Conservation (phyloP, 164 flowering plant species). For the Stephania cephalantha region DNA sequence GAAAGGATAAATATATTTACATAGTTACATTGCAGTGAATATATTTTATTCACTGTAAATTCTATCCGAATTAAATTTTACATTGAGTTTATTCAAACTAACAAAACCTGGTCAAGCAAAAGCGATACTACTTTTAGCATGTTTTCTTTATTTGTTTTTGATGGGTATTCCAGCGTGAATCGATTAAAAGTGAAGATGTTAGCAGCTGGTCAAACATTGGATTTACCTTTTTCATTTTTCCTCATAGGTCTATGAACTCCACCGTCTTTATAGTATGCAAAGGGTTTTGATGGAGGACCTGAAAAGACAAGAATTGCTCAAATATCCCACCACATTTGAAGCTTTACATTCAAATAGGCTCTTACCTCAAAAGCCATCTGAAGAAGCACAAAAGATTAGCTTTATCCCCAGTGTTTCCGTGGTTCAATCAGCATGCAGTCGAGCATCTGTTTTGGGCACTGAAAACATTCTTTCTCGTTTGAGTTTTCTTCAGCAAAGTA, state of each 20-base stretch:
- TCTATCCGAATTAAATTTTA: neutral
- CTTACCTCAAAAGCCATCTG: conserved; percentile 45
- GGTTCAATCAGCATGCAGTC: conserved; percentile 31
- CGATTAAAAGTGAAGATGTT: neutral
- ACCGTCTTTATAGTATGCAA: conserved; percentile 79
- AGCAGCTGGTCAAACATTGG: neutral
- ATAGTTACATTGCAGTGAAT: too few species aligned
- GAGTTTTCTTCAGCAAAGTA: conserved; percentile 40
- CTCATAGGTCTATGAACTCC: conserved; percentile 78
- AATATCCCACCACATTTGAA: conserved; percentile 29
- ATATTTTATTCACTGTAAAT: neutral
- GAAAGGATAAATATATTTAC: too few species aligned
- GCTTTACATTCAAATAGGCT: conserved; percentile 39
- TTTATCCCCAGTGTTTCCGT: conserved; percentile 35
- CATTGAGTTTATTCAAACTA: neutral
- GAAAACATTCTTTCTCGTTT: conserved; percentile 40
- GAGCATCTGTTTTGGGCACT: conserved; percentile 42
- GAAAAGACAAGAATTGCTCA: conserved; percentile 43
- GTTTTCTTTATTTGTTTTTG: neutral
- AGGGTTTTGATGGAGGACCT: conserved; percentile 77
- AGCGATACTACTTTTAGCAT: neutral
- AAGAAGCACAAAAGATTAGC: conserved; percentile 40
- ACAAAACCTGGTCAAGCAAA: neutral
- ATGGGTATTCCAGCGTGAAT: neutral
- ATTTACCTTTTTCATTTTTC: conserved; percentile 1